Percentiles rank a stretch among this genome's conserved stretches.
These are phyloP conservation scores for Russula emetica DNA, from an alignment of 768 basidiomycete genomes.

Conservation along the genomic window DNA sequence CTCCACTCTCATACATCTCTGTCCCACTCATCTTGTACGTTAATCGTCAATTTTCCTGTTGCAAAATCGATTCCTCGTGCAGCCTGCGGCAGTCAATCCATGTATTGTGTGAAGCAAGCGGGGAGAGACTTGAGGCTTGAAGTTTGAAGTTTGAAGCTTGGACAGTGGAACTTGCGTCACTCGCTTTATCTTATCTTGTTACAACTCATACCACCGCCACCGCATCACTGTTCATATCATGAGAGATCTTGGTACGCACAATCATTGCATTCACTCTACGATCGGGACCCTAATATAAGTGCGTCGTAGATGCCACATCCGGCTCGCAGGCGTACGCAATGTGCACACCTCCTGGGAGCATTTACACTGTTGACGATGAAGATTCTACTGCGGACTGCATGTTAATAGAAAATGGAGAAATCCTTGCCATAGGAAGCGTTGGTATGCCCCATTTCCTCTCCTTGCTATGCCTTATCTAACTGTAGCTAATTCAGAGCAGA, in stretches of 20 bases:
- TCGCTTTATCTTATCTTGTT: conserved; percentile 11
- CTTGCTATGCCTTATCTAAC: too few relatives aligned
- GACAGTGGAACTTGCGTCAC: background rate
- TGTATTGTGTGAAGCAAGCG: too few relatives aligned
- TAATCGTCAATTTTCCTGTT: conserved; percentile 26
- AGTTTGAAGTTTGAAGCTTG: too few relatives aligned
- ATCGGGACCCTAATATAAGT: background rate
- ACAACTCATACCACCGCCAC: background rate
- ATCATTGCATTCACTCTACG: background rate
- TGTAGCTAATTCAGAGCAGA: conserved; percentile 21
- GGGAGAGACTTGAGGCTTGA: too few relatives aligned
- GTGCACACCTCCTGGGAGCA: conserved; percentile 48
- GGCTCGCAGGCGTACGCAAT: conserved; percentile 44
- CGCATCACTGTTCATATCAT: background rate
- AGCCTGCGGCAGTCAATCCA: conserved; percentile 16
- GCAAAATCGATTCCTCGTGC: conserved; percentile 24
- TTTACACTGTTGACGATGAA: conserved; percentile 65
- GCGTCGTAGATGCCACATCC: conserved; percentile 23
- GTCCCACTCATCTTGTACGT: conserved; percentile 31
- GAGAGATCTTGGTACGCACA: conserved; percentile 3
- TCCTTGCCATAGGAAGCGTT: conserved; percentile 8
- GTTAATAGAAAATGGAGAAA: conserved; percentile 14
- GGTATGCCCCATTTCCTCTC: conserved; percentile 25
- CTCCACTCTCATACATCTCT: conserved; percentile 26
- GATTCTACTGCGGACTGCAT: conserved; percentile 18